Evolutionary conservation across 2,329 filamentous ascomycete genomes (phyloP).

Genomic region (Diplodia seriata): DNA sequence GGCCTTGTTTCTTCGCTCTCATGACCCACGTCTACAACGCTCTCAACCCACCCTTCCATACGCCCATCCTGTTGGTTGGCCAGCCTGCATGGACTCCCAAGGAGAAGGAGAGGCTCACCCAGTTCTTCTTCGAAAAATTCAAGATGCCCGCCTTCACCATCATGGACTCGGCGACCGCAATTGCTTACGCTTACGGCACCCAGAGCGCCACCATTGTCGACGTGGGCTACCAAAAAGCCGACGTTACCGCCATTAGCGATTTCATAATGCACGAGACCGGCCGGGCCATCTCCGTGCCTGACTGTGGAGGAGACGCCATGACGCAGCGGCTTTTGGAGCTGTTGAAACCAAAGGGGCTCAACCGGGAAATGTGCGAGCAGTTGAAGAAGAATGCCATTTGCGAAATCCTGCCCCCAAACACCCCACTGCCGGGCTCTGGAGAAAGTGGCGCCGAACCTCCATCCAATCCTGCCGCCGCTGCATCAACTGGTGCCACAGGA

Average conservation of each 20-base stretch:
- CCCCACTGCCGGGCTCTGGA: conserved; percentile 60
- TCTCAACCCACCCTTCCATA: conserved; percentile 90
- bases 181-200: conserved; percentile 80
- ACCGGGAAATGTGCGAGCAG: conserved; percentile 69
- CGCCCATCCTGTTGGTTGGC: conserved; percentile 87
- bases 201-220: conserved; percentile 86
- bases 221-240: conserved; percentile 89
- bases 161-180: conserved; percentile 86
- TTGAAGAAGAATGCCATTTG: conserved; percentile 69
- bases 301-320: conserved; percentile 87
- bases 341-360: conserved; percentile 64
- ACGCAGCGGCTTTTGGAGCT: conserved; percentile 75
- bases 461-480: conserved; percentile 62
- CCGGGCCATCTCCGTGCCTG: conserved; percentile 64
- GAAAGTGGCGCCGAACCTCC: conserved; percentile 39
- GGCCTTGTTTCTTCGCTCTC: conserved; percentile 91
- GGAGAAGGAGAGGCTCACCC: conserved; percentile 85
- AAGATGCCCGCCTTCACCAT: conserved; percentile 91
- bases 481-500: conserved; percentile 61
- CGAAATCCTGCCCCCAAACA: conserved; percentile 64
- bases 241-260: conserved; percentile 88
- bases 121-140: conserved; percentile 97
- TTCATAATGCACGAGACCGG: conserved; percentile 75
- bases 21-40: conserved; percentile 90
- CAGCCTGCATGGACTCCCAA: conserved; percentile 89